Percentiles rank a stretch among this genome's conserved stretches.
phyloP scores from a whole-genome alignment of 768 basidiomycete species.

The Suillus americanus region DNA sequence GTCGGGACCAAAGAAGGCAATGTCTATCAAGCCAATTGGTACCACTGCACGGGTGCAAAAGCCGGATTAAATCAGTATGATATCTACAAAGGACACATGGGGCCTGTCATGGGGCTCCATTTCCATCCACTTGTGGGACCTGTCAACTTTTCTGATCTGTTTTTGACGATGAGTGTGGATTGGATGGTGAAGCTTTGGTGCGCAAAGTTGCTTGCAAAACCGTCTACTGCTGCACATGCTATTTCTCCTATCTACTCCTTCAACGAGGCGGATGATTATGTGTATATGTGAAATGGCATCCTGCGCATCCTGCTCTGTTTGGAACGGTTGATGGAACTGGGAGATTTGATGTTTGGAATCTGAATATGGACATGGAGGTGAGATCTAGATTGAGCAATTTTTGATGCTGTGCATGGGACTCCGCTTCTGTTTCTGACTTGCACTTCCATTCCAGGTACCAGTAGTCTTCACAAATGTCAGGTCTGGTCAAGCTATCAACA shows the following conservation, averaged over 20 bases:
- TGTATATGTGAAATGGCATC: constrained; percentile 99
- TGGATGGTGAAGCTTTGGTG: constrained; percentile 99
- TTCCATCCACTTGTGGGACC: constrained; percentile 92
- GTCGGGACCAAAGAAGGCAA: constrained; percentile 98
- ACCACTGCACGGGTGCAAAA: constrained; percentile 95
- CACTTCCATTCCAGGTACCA: constrained; percentile 64
- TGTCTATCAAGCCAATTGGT: constrained; percentile 94
- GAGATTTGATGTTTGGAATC: constrained; percentile 95
- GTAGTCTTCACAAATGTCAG: constrained; percentile 83
- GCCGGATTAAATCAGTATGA: constrained; percentile 93
- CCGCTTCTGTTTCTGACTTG: background rate
- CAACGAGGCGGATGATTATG: constrained; percentile 97
- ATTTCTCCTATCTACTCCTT: constrained; percentile 89
- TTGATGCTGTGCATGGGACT: constrained; percentile 1
- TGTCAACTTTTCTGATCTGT: constrained; percentile 94
- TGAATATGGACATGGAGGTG: constrained; percentile 96
- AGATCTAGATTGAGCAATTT: background rate
- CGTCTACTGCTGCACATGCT: constrained; percentile 52
- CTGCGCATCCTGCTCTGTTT: constrained; percentile 90
- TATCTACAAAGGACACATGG: constrained; percentile 89
- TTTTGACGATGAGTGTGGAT: constrained; percentile 90
- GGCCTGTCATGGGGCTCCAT: constrained; percentile 90
- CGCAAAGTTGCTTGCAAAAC: constrained; percentile 72
- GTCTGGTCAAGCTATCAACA: constrained; percentile 86
- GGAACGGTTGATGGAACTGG: constrained; percentile 94